phyloP scores from a whole-genome alignment of 2,329 filamentous ascomycete genomes.

The Calonectria honghensis region DNA sequence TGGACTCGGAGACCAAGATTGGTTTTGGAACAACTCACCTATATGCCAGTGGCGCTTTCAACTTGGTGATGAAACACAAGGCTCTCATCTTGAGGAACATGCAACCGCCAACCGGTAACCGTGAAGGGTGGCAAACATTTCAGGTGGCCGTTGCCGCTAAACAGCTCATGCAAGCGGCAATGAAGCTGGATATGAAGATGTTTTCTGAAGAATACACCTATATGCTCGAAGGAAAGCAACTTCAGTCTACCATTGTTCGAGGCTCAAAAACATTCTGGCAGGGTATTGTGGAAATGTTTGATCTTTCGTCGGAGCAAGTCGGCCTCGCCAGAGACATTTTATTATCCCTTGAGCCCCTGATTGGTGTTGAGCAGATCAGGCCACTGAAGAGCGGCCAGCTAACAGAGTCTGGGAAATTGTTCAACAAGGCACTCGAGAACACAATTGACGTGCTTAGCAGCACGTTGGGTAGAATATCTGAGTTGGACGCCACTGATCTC shows the following conservation, averaged over 20 bases:
- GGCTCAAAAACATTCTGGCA: conserved; percentile 73
- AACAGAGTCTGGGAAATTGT: conserved; percentile 72
- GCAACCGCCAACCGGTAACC: conserved; percentile 51
- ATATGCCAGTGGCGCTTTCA: conserved; percentile 79
- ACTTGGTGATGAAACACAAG: conserved; percentile 78
- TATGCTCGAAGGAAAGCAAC: conserved; percentile 75
- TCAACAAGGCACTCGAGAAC: conserved; percentile 82
- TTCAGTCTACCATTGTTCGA: conserved; percentile 80
- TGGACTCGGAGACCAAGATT: conserved; percentile 66
- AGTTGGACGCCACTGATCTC: conserved; percentile 83
- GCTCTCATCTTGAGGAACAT: conserved; percentile 71
- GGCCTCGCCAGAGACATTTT: conserved; percentile 85
- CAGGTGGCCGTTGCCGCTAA: conserved; percentile 67
- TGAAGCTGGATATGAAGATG: conserved; percentile 66
- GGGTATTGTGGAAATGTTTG: conserved; percentile 80
- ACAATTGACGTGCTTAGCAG: conserved; percentile 78
- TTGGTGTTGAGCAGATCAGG: conserved; percentile 84
- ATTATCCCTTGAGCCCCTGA: conserved; percentile 80
- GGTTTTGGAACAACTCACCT: conserved; percentile 73
- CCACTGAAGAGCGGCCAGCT: conserved; percentile 68
- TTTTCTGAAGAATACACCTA: conserved; percentile 70
- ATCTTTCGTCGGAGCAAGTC: conserved; percentile 81
- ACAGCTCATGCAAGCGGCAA: conserved; percentile 72
- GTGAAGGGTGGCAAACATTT: conserved; percentile 63
- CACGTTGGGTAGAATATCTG: conserved; percentile 86